Evolutionary conservation across 768 basidiomycete genomes (phyloP), one percentile per base, ranked within the genome.

Genomic region (Candolleomyces aberdarensis): DNA sequence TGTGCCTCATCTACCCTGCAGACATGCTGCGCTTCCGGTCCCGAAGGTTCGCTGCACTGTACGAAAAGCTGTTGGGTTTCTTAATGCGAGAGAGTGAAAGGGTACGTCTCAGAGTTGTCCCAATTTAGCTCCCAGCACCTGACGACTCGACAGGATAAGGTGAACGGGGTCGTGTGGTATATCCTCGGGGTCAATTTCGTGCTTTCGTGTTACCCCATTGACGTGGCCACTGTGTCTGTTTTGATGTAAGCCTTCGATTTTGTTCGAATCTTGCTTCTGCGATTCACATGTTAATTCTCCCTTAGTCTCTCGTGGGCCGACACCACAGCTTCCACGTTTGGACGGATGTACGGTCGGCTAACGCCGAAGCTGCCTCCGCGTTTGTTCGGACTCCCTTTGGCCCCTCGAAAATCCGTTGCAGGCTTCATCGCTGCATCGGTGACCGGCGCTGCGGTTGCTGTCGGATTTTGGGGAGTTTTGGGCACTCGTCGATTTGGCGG

Each of bases 261-360:
- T 50, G 49, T 56, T 64, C 47, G n/a, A 19, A 47, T 56, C 44
- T 44, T 59, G 56, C 39, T 52, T 55, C 43, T 40, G 20, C 20
- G 11, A 36, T 11, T 3, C 22, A 15, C 31, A 31, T 63, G 29
- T 43, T 32, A 2, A 36, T 31, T 64, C 54, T 48, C 56, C 47
- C 50, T 58, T 63, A 96, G 94, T 63, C 85, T 97, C 52, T 94
- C 94, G 36, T 97, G 95, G 95, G 94, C 93, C 0, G 95, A 97
- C 72, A 96, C 95, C 1, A 87, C 94, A 17, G 95, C 95, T 5
- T 96, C 95, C 10, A 96, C 92, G 13, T 78, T 96, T 64, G 95
- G 95, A 48, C 86, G 95, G n/a, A 77, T 93, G 39, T 93, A 84
- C 71, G 92, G 93, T 44, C 76, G 78, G n/a, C 74, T 76, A 50